Base-by-base conservation (phyloP, 2,329 filamentous ascomycete genomes). In the Fusarium devonianum region DNA sequence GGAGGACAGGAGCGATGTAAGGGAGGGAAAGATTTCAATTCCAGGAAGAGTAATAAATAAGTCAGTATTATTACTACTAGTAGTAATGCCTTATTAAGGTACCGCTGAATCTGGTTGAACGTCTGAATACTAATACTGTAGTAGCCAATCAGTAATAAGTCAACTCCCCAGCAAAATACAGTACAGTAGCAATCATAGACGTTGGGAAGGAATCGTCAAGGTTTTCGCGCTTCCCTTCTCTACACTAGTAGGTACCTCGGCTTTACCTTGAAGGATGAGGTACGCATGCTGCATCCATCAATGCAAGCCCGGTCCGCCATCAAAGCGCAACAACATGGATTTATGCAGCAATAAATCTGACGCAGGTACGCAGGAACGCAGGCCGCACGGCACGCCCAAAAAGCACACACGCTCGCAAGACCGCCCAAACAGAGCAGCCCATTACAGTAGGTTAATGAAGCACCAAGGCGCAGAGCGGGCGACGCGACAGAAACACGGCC, bases 341-440 rank as follows among this genome's bases (percentile, higher is more conserved):
- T 40, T 29, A n/a, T 34, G 17, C 49, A 33, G 38, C 44, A 37
- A 28, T 17, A 28, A 41, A 23, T 37, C 21, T 34, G 25, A 58
- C 60, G 56, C 57, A 60, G 57, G 57, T 60, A 60, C 56, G 14
- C 34, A 43, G 30, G 39, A 37, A 42, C 41, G n/a, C n/a, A n/a
- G n/a, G n/a, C 38, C 46, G 33, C 47, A 40, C 38, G 40, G 22
- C 29, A 14, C 45, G 28, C n/a, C 35, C 43, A 26, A 33, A 39
- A 26, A 29, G 19, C 35, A 34, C 36, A 53, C 36, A 26, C 23
- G n/a, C 35, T 18, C 23, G 12, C 35, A 17, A 17, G 22, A 11
- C 35, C 14, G 10, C 33, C 33, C 18, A 29, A 17, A 40, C 33
- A 48, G 22, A 41, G 13, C 50, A 48, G 52, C 35, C 35, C 28